Percentiles rank a stretch among this genome's conserved stretches.
phyloP scores from a whole-genome alignment of 1,284 basidiomycete genomes.

The Boletus coffeatus region DNA sequence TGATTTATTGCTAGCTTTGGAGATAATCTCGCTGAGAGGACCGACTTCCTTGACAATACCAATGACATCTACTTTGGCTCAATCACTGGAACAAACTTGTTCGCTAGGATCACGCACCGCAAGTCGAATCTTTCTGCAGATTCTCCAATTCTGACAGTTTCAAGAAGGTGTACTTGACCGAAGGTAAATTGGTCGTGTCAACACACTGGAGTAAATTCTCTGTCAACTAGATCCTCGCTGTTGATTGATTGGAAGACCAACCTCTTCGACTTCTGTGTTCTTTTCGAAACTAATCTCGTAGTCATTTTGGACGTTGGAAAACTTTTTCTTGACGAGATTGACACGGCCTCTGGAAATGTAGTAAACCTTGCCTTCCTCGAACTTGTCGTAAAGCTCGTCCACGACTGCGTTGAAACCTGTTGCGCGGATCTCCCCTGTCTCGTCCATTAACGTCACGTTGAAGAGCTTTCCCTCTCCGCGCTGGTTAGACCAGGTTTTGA shows the following conservation, averaged over 20 bases:
- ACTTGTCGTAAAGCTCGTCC: conserved; percentile 76
- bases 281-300: conserved; percentile 92
- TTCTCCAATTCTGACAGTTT: conserved; percentile 58
- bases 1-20: conserved; percentile 62
- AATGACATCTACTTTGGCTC: conserved; percentile 64
- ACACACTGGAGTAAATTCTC: conserved; percentile 51
- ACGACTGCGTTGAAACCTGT: conserved; percentile 91
- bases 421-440: conserved; percentile 88
- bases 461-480: conserved; percentile 96
- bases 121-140: conserved; percentile 69
- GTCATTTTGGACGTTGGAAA: conserved; percentile 86
- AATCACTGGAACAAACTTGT: conserved; percentile 11
- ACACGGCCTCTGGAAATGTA: conserved; percentile 88
- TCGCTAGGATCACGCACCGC: conserved; percentile 48
- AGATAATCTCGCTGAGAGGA: conserved; percentile 63
- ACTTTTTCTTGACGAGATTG: conserved; percentile 97
- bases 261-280: conserved; percentile 80
- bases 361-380: conserved; percentile 94
- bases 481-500: conserved; percentile 86
- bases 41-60: conserved; percentile 80
- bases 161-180: conserved; percentile 83
- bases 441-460: conserved; percentile 91
- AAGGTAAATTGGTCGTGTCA: conserved; percentile 72
- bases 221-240: conserved; percentile 5
- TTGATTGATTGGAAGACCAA: conserved; percentile 24